Evolutionary conservation across 768 basidiomycete species (phyloP).

Genomic region (Suillus paluster): DNA sequence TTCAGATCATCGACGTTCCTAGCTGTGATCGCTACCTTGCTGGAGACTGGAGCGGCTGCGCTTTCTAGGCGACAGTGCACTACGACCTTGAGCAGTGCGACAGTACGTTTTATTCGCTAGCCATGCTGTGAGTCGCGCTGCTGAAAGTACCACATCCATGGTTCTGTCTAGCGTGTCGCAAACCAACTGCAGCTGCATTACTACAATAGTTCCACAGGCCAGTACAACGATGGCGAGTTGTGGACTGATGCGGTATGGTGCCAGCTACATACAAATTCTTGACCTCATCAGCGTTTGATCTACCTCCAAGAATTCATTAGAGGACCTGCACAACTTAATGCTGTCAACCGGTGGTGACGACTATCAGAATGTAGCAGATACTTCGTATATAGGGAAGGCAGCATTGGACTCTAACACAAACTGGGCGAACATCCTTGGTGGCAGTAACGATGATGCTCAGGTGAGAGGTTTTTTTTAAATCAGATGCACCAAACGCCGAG

Average conservation of each 20-base stretch:
- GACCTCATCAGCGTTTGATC: neutral
- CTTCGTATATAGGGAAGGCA: constrained; percentile 48
- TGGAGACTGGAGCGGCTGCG: constrained; percentile 6
- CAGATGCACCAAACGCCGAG: neutral
- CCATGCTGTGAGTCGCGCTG: neutral
- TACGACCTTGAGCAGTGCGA: constrained; percentile 12
- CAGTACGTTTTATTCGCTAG: constrained; percentile 14
- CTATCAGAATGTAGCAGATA: constrained; percentile 44
- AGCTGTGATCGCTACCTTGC: constrained; percentile 5
- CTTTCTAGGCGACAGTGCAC: constrained; percentile 13
- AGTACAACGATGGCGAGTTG: constrained; percentile 53
- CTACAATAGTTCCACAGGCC: constrained; percentile 44
- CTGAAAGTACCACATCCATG: neutral
- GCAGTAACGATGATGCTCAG: constrained; percentile 58
- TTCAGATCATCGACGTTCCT: neutral
- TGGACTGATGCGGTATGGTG: constrained; percentile 59
- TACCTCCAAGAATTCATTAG: constrained; percentile 53
- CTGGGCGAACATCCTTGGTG: constrained; percentile 49
- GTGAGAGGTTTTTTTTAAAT: constrained; percentile 31
- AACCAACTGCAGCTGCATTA: constrained; percentile 38
- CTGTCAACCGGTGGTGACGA: constrained; percentile 48
- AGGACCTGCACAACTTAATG: constrained; percentile 64
- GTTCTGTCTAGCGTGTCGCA: constrained; percentile 26
- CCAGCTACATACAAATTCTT: neutral
- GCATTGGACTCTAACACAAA: constrained; percentile 45